Percentiles rank a stretch among this genome's conserved stretches.
Evolutionary conservation across 2,329 filamentous ascomycete species (phyloP).

Genomic region (Penicillium corylophilum): DNA sequence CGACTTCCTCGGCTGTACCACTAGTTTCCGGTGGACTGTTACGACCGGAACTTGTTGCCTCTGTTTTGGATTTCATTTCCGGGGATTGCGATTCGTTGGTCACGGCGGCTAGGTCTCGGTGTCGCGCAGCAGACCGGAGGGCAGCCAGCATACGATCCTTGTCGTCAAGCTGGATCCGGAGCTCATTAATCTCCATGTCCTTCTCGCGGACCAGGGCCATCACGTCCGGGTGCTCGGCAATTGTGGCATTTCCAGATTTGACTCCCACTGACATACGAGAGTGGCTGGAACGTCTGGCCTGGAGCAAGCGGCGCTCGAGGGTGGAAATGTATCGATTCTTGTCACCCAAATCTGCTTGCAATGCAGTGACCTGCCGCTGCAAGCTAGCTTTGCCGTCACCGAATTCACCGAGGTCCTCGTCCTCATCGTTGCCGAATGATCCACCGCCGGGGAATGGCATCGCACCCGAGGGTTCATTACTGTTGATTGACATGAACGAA

Average conservation of each 20-base stretch:
- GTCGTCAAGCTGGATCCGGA: constrained; percentile 86
- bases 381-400: constrained; percentile 83
- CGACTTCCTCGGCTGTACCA: constrained; percentile 21
- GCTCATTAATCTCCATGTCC: constrained; percentile 85
- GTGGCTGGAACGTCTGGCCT: constrained; percentile 86
- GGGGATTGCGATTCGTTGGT: constrained; percentile 37
- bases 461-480: constrained; percentile 36
- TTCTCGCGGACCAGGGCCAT: constrained; percentile 77
- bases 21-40: constrained; percentile 19
- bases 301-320: constrained; percentile 84
- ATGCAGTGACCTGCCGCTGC: constrained; percentile 79
- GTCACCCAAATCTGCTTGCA: constrained; percentile 93
- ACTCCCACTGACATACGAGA: constrained; percentile 77
- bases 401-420: constrained; percentile 78
- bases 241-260: constrained; percentile 63
- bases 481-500: constrained; percentile 63
- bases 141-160: constrained; percentile 93
- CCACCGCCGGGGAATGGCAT: constrained; percentile 32
- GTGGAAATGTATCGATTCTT: constrained; percentile 97
- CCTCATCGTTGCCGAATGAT: constrained; percentile 45
- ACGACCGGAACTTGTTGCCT: constrained; percentile 31
- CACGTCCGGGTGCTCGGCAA: constrained; percentile 74
- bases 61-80: constrained; percentile 30
- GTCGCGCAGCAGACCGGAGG: constrained; percentile 78
- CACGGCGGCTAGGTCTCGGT: constrained; percentile 75